Conservation (phyloP, 73 alveolate genomes). For the Symbiodinium pilosum region DNA sequence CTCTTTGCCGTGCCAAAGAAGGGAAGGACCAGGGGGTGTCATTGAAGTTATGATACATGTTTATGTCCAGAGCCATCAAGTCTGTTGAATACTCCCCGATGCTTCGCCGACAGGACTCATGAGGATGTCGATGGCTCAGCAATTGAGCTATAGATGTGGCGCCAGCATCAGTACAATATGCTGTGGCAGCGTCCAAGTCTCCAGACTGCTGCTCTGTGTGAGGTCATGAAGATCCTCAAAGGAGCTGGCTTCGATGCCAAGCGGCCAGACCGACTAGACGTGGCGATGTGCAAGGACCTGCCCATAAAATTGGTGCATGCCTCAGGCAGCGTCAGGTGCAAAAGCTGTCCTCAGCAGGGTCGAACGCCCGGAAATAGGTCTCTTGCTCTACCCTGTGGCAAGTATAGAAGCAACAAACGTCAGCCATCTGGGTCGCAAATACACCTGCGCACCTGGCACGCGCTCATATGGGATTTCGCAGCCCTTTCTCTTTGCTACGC, state of each 20-base stretch:
- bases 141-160: not conserved
- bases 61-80: not conserved
- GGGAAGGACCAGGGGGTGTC: conserved; percentile 33
- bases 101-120: conserved; percentile 28
- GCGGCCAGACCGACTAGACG: conserved; percentile 88
- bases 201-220: not conserved
- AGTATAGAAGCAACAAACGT: too few species aligned
- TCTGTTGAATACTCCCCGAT: not conserved
- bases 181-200: too few species aligned
- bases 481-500: too few species aligned
- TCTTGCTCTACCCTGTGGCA: too few species aligned
- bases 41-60: not conserved
- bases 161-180: too few species aligned
- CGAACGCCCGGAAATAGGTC: too few species aligned
- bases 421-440: too few species aligned
- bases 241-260: conserved; percentile 87
- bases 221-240: conserved; percentile 76
- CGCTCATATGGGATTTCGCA: too few species aligned
- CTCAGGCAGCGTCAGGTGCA: not conserved
- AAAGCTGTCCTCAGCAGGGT: too few species aligned
- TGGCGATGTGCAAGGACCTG: conserved; percentile 77
- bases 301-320: conserved; percentile 40
- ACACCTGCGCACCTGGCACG: too few species aligned
- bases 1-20: conserved; percentile 82
- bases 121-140: conserved; percentile 16